Evolutionary conservation across 2,329 filamentous ascomycete species (phyloP).

Genomic region (Immersiporthe knoxdaviesiana): DNA sequence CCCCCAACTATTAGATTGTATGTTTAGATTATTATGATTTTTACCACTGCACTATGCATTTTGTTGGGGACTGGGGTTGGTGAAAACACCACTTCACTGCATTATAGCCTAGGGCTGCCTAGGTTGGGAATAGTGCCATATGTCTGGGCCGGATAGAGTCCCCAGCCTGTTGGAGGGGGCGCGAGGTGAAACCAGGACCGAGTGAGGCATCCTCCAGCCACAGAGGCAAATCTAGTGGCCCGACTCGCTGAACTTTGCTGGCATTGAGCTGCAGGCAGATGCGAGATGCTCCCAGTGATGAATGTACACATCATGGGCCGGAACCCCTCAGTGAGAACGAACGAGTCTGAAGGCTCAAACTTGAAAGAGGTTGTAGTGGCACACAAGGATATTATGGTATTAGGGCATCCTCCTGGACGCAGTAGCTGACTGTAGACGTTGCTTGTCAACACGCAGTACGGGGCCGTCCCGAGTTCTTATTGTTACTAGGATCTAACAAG

Average conservation of each 20-base stretch:
- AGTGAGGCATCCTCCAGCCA: not conserved
- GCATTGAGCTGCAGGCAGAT: not conserved
- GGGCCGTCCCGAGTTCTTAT: not conserved
- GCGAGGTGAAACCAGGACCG: not conserved
- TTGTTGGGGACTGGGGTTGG: not conserved
- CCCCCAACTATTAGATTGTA: not conserved
- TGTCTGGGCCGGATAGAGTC: not conserved
- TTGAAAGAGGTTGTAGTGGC: not conserved
- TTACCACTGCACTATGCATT: conserved; percentile 3
- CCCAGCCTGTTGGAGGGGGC: not conserved
- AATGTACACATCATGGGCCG: not conserved
- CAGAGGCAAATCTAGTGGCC: not conserved
- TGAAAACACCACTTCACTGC: not conserved
- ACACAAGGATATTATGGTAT: not conserved
- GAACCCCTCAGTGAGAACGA: not conserved
- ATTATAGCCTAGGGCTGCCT: not conserved
- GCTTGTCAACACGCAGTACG: not conserved
- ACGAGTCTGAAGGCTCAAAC: not conserved
- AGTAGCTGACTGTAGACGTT: not conserved
- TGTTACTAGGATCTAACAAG: not conserved
- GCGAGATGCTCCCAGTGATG: not conserved
- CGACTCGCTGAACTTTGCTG: not conserved
- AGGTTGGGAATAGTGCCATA: not conserved
- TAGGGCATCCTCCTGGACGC: not conserved
- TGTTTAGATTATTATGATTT: not conserved